Base-by-base conservation (phyloP, 495 filamentous ascomycete genomes). In the Bacidia rubella region DNA sequence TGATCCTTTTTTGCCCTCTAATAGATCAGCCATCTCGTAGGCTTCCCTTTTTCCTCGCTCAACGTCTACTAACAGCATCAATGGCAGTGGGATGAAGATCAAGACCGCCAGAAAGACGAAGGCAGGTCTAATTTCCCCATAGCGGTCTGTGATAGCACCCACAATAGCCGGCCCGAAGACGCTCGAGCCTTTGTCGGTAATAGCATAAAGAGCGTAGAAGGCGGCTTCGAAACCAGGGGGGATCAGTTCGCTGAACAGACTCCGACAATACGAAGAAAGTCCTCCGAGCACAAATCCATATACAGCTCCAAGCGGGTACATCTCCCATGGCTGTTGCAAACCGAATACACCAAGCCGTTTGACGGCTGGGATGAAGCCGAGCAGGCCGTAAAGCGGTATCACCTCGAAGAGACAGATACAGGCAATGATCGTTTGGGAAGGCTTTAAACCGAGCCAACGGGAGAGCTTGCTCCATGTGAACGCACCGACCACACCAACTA, bases 181-280 rank as follows among this genome's bases (percentile, higher is more conserved):
- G 62, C 86, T 92, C 5, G 85, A 92, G 20, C 92, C 92, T 66
- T 98, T 98, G 62, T 98, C 92, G 12, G 92, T 98, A 55, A 98
- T 95, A 3, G 92, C 90, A 59, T 95, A 98, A 1, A 98, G 76
- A 0, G 92, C 89, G 65, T 90, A 98, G 63, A 98, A 98, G 0
- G 92, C 87, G 1, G 92, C 88, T 68, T 98, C 92, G 21, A 81
- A 92, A 11, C 92, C 92, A 0, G 89, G 87, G 21, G 92, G 92
- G 57, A 98, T 83, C 29, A 98, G 73, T 63, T 96, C 87, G 21
- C 88, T 90, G 62, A 83, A 98, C 39, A 98, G 74, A 60, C 85
- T 90, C 12, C 92, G 85, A 60, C 92, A 97, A 65, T 97, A 95
- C 19, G 85, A 86, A 35, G 83, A 87, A n/a, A 98, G 68, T 0